Conservation (phyloP, 1,284 basidiomycete species). For the Ustilago sp. region DNA sequence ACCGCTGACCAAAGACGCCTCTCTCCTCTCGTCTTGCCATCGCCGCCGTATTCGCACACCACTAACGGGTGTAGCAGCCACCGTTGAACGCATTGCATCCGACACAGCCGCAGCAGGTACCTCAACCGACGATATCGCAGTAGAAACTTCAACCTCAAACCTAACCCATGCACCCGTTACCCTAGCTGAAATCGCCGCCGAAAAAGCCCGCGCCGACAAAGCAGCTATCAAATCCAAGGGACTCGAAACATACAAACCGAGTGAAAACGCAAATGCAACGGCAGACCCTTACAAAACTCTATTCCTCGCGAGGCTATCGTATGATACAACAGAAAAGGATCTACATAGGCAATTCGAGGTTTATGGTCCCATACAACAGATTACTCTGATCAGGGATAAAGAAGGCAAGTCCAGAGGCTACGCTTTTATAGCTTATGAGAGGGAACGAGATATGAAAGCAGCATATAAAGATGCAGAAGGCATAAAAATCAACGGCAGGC, state of each 20-base stretch:
- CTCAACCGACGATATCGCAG: conserved; percentile 50
- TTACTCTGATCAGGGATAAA: conserved; percentile 85
- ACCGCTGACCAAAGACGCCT: conserved; percentile 29
- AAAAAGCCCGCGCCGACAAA: conserved; percentile 30
- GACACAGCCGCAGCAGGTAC: conserved; percentile 62
- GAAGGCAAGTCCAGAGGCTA: conserved; percentile 89
- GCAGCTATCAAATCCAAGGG: conserved; percentile 30
- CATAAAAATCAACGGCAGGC: conserved; percentile 91
- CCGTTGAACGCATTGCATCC: conserved; percentile 61
- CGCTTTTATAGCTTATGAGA: conserved; percentile 96
- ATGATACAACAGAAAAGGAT: conserved; percentile 88
- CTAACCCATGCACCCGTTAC: conserved; percentile 55
- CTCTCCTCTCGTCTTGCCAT: conserved; percentile 13
- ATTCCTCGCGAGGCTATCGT: conserved; percentile 90
- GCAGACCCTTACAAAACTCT: conserved; percentile 99
- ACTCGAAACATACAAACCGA: conserved; percentile 77
- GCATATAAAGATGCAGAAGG: conserved; percentile 99
- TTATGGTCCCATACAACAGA: conserved; percentile 91
- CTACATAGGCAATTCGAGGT: conserved; percentile 93
- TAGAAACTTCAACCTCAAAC: conserved; percentile 14
- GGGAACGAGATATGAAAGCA: conserved; percentile 94
- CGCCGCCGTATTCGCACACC: conserved; percentile 40
- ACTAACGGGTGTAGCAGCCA: conserved; percentile 58
- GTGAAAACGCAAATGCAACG: conserved; percentile 88
- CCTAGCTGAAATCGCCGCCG: conserved; percentile 53